Conservation (phyloP, 805 yeast genomes). For the Ogataea ramenticola region DNA sequence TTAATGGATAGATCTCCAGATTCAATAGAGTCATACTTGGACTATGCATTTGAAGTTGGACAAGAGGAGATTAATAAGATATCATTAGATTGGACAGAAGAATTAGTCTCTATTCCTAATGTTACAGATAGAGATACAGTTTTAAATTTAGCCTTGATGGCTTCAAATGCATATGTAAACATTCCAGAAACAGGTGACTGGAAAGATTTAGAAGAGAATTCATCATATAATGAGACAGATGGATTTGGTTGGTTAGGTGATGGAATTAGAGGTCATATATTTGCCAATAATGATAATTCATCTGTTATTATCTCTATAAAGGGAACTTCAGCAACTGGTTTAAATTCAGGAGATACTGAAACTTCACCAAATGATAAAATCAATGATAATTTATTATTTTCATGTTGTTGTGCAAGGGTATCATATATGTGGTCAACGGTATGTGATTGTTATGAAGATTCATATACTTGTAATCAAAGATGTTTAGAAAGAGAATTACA, state of each 20-base stretch:
- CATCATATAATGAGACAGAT: conserved; percentile 40
- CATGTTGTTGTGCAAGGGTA: conserved; percentile 94
- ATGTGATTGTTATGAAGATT: conserved; percentile 82
- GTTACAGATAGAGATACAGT: conserved; percentile 68
- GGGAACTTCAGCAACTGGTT: conserved; percentile 84
- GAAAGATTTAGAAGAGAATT: conserved; percentile 45
- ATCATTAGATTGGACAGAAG: conserved; percentile 61
- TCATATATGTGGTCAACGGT: conserved; percentile 91
- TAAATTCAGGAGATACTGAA: conserved; percentile 46
- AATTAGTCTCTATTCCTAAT: conserved; percentile 57
- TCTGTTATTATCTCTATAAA: conserved; percentile 74
- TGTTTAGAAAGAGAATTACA: conserved; percentile 75
- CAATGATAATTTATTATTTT: conserved; percentile 84
- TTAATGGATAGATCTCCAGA: conserved; percentile 46
- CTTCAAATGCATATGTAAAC: conserved; percentile 85
- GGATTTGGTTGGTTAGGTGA: conserved; percentile 82
- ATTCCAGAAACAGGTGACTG: conserved; percentile 77
- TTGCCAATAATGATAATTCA: conserved; percentile 48
- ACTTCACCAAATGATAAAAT: conserved; percentile 75
- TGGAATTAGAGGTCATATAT: conserved; percentile 89
- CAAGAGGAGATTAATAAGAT: conserved; percentile 30
- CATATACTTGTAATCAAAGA: conserved; percentile 82
- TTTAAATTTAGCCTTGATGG: conserved; percentile 70
- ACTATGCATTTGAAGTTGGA: conserved; percentile 42
- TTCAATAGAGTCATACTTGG: conserved; percentile 58